A percentile compares a stretch with the other conserved stretches of the same genome.
These are phyloP conservation scores for Caryopteris hybrid DNA, from an alignment of 305 asterid species.

Conservation along the genomic window DNA sequence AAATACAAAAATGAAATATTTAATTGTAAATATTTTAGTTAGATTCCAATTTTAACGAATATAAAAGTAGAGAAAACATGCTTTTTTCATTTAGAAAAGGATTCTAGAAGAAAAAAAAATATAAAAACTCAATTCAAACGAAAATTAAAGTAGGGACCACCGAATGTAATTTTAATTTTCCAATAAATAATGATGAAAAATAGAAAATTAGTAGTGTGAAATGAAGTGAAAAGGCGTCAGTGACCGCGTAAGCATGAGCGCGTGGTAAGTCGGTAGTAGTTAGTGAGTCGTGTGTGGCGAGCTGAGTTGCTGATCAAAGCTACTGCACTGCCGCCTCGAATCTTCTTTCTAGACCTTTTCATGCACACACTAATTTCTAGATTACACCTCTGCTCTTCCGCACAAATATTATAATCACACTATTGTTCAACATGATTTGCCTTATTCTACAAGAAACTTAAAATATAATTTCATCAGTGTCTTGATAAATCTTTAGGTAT, in stretches of 20 bases:
- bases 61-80: too few relatives aligned
- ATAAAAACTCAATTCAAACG: too few relatives aligned
- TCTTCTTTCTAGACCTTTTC: constrained; percentile 8
- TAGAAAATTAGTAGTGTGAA: not conserved
- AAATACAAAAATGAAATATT: too few relatives aligned
- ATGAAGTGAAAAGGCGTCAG: constrained; percentile 1
- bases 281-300: constrained; percentile 23
- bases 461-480: too few relatives aligned
- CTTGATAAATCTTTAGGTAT: too few relatives aligned
- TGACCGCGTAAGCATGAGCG: constrained; percentile 28
- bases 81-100: too few relatives aligned
- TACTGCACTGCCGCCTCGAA: not conserved
- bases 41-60: too few relatives aligned
- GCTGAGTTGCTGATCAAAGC: not conserved
- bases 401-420: not conserved
- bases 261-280: constrained; percentile 1
- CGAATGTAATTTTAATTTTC: not conserved
- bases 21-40: too few relatives aligned
- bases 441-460: not conserved
- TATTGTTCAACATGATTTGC: not conserved
- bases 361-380: constrained; percentile 1
- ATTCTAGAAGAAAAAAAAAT: too few relatives aligned
- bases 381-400: not conserved
- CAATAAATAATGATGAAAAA: not conserved
- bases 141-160: not conserved